These are phyloP conservation scores for Luffa aegyptiaca DNA, from an alignment of 306 rosid species.

Conservation along the genomic window DNA sequence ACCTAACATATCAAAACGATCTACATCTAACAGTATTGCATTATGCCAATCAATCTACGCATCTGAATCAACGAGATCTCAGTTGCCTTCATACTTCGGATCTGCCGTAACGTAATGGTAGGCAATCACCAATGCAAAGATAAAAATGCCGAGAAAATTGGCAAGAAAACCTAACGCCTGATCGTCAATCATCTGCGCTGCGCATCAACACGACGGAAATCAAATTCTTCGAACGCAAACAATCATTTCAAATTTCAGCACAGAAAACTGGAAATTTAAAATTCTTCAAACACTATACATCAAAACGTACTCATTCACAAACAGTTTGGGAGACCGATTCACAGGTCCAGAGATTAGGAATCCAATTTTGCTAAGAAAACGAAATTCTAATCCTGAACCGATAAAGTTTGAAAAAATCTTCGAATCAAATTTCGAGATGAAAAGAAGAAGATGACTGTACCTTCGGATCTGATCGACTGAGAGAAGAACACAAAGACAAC, in stretches of 20 bases:
- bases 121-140: slow-evolving; percentile 72
- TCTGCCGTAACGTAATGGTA: slow-evolving; percentile 88
- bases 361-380: not conserved
- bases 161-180: slow-evolving; percentile 81
- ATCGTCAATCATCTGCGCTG: slow-evolving; percentile 84
- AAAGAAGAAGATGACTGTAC: not conserved
- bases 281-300: not conserved
- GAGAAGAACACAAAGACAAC: not conserved
- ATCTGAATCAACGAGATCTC: not conserved
- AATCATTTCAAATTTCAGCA: not conserved
- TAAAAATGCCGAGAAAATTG: slow-evolving; percentile 82
- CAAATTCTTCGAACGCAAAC: not conserved
- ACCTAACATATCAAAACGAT: not conserved
- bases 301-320: not conserved
- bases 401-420: not conserved
- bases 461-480: slow-evolving; percentile 3
- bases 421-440: not conserved
- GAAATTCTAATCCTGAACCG: not conserved
- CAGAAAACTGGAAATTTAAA: not conserved
- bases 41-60: not conserved
- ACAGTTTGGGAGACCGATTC: not conserved
- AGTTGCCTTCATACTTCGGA: slow-evolving; percentile 51
- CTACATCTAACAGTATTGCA: not conserved
- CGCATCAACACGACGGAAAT: not conserved
- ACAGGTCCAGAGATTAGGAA: not conserved